Percentiles rank a stretch among this genome's conserved stretches.
phyloP scores from a whole-genome alignment of 805 yeast species.

The Yarrowia osloensis region DNA sequence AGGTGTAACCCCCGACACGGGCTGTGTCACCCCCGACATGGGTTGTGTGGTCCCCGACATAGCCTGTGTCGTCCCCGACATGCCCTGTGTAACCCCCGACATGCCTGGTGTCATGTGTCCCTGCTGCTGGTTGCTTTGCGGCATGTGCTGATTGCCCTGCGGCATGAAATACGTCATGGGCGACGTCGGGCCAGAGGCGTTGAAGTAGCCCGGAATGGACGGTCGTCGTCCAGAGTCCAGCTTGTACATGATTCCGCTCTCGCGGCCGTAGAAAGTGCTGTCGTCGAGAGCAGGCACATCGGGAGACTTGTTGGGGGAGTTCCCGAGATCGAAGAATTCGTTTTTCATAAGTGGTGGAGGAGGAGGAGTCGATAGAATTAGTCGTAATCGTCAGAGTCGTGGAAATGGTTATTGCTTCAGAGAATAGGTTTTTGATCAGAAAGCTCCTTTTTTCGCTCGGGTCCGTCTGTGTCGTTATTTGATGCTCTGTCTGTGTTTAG shows the following conservation, averaged over 20 bases:
- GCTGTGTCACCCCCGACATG: no score
- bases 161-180: conserved; percentile 1
- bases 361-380: no score
- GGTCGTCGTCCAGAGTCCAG: conserved; percentile 24
- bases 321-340: neutral
- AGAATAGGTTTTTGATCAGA: no score
- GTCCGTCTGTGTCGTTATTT: no score
- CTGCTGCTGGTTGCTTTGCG: no score
- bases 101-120: neutral
- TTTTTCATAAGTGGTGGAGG: neutral
- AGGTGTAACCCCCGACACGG: no score
- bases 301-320: conserved; percentile 12
- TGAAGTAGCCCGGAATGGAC: conserved; percentile 9
- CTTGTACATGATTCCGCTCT: conserved; percentile 16
- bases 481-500: no score
- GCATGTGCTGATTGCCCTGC: neutral
- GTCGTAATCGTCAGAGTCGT: no score
- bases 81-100: neutral
- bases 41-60: no score
- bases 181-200: neutral
- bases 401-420: no score
- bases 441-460: no score
- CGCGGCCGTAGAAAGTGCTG: conserved; percentile 10
- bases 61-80: neutral
- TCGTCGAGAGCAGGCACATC: conserved; percentile 23